These are phyloP conservation scores for Xerocomus brunneocitrinus DNA, from an alignment of 768 basidiomycete species.

Conservation along the genomic window DNA sequence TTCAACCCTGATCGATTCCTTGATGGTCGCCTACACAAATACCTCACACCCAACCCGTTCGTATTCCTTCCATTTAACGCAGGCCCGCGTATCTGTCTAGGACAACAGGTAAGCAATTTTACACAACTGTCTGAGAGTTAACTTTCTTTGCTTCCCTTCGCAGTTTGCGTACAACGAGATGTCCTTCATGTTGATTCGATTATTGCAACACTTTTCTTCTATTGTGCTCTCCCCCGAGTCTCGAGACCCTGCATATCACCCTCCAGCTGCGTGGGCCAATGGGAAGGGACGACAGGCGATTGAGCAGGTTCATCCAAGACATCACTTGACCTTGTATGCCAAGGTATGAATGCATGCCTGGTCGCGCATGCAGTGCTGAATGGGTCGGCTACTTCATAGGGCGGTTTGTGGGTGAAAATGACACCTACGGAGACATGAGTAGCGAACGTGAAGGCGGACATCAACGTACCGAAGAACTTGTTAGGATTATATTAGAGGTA, in stretches of 20 bases:
- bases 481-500: not conserved
- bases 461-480: not conserved
- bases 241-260: conserved; percentile 21
- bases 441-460: not conserved
- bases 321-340: conserved; percentile 32
- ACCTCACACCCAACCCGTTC: conserved; percentile 37
- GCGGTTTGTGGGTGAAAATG: conserved; percentile 47
- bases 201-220: conserved; percentile 27
- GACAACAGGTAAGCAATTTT: conserved; percentile 31
- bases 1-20: conserved; percentile 42
- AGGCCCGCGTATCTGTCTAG: conserved; percentile 36
- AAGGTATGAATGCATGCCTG: conserved; percentile 27
- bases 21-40: conserved; percentile 32
- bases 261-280: conserved; percentile 27
- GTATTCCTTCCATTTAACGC: conserved; percentile 43
- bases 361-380: not conserved
- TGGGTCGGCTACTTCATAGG: conserved; percentile 22
- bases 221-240: conserved; percentile 24
- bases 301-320: conserved; percentile 25
- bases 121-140: not conserved
- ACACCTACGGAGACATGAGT: conserved; percentile 21
- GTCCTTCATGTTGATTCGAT: conserved; percentile 31
- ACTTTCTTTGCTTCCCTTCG: not conserved
- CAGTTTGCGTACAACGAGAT: conserved; percentile 35
- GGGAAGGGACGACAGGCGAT: conserved; percentile 23